phyloP scores from a whole-genome alignment of 148 eudicot species.

The Chenopodium formosanum region DNA sequence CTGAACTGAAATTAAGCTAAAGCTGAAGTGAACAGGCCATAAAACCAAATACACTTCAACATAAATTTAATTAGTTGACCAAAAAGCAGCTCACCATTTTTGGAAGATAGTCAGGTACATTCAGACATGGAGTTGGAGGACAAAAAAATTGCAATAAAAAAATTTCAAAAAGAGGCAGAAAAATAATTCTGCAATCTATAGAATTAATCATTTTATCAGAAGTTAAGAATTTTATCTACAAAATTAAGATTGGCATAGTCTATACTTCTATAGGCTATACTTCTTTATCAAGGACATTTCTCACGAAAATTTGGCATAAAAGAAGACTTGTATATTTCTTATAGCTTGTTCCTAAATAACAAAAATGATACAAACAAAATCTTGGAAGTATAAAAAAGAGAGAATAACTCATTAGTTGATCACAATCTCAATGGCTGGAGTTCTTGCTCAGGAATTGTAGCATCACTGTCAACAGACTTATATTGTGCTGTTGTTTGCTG shows the following conservation, averaged over 20 bases:
- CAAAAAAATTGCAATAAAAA: too few relatives aligned
- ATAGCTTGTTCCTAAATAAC: slow-evolving; percentile 12
- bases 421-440: slow-evolving; percentile 55
- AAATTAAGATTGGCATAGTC: slow-evolving; percentile 8
- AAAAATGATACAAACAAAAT: slow-evolving; percentile 8
- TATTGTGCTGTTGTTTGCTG: slow-evolving; percentile 46
- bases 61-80: too few relatives aligned
- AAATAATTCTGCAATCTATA: background rate
- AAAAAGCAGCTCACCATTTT: too few relatives aligned
- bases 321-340: slow-evolving; percentile 5
- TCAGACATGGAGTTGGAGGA: too few relatives aligned
- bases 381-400: background rate
- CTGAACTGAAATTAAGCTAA: too few relatives aligned
- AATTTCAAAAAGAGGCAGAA: background rate
- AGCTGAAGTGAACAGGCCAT: too few relatives aligned
- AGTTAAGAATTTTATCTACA: slow-evolving; percentile 7
- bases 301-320: slow-evolving; percentile 4
- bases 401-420: slow-evolving; percentile 1
- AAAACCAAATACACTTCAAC: too few relatives aligned
- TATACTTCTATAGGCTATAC: slow-evolving; percentile 6
- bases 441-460: slow-evolving; percentile 66
- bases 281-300: slow-evolving; percentile 11
- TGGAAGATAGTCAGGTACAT: too few relatives aligned
- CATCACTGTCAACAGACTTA: slow-evolving; percentile 66
- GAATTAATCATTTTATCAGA: background rate